A percentile compares a stretch with the other conserved stretches of the same genome.
Conservation (phyloP, 192 early-diverging fungal genomes). For the Coemansia asiatica region DNA sequence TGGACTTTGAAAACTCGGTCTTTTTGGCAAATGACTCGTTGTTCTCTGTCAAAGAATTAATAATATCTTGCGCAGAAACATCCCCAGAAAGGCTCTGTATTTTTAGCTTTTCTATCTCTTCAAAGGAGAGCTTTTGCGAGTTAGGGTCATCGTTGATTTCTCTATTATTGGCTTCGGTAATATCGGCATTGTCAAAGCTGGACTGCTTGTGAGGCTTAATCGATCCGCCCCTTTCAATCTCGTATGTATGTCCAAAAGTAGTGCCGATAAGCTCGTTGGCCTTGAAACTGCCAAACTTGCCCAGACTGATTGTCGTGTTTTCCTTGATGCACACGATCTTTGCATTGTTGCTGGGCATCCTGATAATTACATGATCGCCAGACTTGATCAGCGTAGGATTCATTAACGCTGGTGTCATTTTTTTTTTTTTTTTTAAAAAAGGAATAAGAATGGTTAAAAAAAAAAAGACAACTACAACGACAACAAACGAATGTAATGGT, state of each 20-base stretch:
- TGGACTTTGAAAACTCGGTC: constrained; percentile 93
- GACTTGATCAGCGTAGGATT: constrained; percentile 53
- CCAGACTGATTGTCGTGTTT: constrained; percentile 66
- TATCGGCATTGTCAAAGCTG: constrained; percentile 60
- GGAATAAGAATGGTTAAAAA: background rate
- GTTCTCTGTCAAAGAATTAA: constrained; percentile 77
- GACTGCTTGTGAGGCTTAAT: constrained; percentile 34
- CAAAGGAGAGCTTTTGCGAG: constrained; percentile 76
- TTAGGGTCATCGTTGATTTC: constrained; percentile 72
- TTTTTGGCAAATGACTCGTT: constrained; percentile 86
- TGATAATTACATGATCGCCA: constrained; percentile 70
- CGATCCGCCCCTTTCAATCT: constrained; percentile 67
- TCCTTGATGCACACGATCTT: constrained; percentile 73
- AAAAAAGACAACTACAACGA: too few species aligned
- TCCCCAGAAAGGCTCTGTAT: constrained; percentile 67
- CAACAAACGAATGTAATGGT: background rate
- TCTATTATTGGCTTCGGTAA: constrained; percentile 78
- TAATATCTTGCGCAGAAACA: constrained; percentile 69
- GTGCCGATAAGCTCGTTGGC: constrained; percentile 78
- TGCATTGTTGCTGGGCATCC: constrained; percentile 81
- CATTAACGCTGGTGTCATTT: constrained; percentile 13
- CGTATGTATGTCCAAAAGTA: constrained; percentile 79
- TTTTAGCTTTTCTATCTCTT: constrained; percentile 84
- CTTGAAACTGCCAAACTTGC: constrained; percentile 90
- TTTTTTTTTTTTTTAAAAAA: background rate